These are phyloP conservation scores for Diplodia corticola DNA, from an alignment of 2,329 filamentous ascomycete species.

Conservation along the genomic window DNA sequence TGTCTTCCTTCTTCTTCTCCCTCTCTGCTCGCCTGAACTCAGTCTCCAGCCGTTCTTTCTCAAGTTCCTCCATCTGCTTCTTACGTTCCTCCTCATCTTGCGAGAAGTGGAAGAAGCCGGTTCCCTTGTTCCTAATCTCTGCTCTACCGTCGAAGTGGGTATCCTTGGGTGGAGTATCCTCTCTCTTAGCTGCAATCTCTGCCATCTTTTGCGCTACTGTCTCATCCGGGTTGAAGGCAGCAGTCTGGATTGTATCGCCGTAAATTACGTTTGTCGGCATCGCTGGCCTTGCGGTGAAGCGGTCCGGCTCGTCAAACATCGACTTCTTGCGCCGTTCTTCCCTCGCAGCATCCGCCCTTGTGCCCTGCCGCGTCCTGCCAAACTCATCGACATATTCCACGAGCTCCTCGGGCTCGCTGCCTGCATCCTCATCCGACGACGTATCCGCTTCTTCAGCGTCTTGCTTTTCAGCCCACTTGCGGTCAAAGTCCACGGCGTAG, in stretches of 20 bases:
- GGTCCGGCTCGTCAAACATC: slow-evolving; percentile 62
- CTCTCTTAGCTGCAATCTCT: slow-evolving; percentile 72
- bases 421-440: slow-evolving; percentile 41
- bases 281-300: slow-evolving; percentile 66
- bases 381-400: slow-evolving; percentile 92
- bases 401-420: slow-evolving; percentile 58
- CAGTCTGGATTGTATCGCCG: slow-evolving; percentile 79
- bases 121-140: slow-evolving; percentile 85
- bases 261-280: slow-evolving; percentile 74
- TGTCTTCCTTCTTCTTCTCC: slow-evolving; percentile 56
- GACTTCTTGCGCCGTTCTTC: slow-evolving; percentile 61
- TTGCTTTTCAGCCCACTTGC: slow-evolving; percentile 83
- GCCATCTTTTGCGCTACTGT: slow-evolving; percentile 69
- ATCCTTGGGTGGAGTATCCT: slow-evolving; percentile 75
- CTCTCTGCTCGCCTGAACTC: slow-evolving; percentile 61
- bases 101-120: slow-evolving; percentile 89
- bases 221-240: slow-evolving; percentile 78
- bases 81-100: slow-evolving; percentile 67
- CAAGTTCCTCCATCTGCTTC: slow-evolving; percentile 74
- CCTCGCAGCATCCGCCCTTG: slow-evolving; percentile 65
- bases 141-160: slow-evolving; percentile 81
- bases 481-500: slow-evolving; percentile 85
- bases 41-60: slow-evolving; percentile 66
- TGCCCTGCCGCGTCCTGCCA: slow-evolving; percentile 75
- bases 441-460: slow-evolving; percentile 42